Base-by-base conservation (phyloP, 1,139 yeast species). In the Saccharomyces hybrid region DNA sequence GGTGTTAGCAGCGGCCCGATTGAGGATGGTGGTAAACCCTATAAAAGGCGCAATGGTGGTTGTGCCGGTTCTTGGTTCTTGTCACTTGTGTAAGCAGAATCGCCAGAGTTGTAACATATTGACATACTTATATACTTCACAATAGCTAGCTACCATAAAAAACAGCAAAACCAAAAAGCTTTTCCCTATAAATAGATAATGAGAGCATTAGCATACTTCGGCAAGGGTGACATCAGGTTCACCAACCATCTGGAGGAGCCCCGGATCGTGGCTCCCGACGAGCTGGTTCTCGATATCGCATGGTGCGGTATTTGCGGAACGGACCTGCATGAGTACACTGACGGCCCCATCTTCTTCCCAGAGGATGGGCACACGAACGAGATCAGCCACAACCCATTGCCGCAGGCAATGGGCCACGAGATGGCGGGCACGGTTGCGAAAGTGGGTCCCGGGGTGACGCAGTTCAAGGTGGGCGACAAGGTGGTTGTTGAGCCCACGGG, bases 331-430 rank as follows among this genome's bases (percentile, higher is more conserved):
- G 84, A 80, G 62, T 80, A 72, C 58, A 68, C 72, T 47, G 80
- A 76, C 31, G 83, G 81, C 1, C 82, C 84, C 3, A 76, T 77
- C 53, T 80, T 80, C 62, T 79, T 80, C 64, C 67, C 68, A 27
- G 58, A 64, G 21, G 72, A 72, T 21, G 74, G 70, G 3, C 56
- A 61, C 27, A 55, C 56, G 11, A 64, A 70, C 42, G 63, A 59
- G 14, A 71, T 76, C 50, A 69, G 75, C 41, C 75, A 73, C 9
- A 59, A 61, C 24, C 29, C 49, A 11, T 60, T 72, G 24, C 80
- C 80, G n/a, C 68, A 74, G 55, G 71, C 75, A 2, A 64, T 85
- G 71, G 91, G 90, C 31, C 91, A 85, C 64, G 91, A 85, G 66
- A 72, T 75, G 59, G 67, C 77, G 5, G 81, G 80, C 47, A 65